Evolutionary conservation across 1,139 yeast genomes (phyloP).

Genomic region (Debaryomyces sp.): DNA sequence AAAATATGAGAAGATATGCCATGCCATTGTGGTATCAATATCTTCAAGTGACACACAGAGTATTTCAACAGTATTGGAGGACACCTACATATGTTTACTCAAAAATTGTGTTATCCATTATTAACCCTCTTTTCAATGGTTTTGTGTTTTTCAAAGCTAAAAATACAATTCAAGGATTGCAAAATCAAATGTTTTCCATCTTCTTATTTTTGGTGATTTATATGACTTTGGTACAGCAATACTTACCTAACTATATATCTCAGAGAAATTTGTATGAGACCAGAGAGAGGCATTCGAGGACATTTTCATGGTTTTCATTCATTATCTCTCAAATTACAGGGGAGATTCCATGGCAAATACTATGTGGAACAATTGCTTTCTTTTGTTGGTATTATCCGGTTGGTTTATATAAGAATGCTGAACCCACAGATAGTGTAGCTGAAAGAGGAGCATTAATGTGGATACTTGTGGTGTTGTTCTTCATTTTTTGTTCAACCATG

Average conservation of each 20-base stretch:
- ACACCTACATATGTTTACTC: conserved; percentile 44
- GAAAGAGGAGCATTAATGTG: conserved; percentile 48
- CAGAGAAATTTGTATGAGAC: conserved; percentile 42
- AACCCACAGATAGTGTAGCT: conserved; percentile 23
- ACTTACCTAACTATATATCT: conserved; percentile 33
- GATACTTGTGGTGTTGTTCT: conserved; percentile 44
- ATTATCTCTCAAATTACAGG: conserved; percentile 66
- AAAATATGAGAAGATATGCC: conserved; percentile 27
- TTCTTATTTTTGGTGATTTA: conserved; percentile 57
- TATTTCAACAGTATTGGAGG: conserved; percentile 46
- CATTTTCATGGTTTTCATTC: conserved; percentile 33
- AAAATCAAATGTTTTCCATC: conserved; percentile 52
- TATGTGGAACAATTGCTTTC: conserved; percentile 66
- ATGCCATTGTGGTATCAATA: conserved; percentile 29
- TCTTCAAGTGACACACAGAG: conserved; percentile 25
- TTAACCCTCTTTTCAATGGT: conserved; percentile 49
- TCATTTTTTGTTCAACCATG: conserved; percentile 38
- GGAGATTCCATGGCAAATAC: conserved; percentile 76
- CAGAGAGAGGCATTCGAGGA: conserved; percentile 36
- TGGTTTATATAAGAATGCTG: conserved; percentile 64
- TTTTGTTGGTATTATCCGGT: conserved; percentile 84
- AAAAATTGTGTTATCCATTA: conserved; percentile 38
- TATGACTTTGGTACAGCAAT: conserved; percentile 57
- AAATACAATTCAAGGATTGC: conserved; percentile 42
- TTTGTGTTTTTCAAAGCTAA: conserved; percentile 42